phyloP scores from a whole-genome alignment of 2,329 filamentous ascomycete genomes.

The Venturia aucupariae region DNA sequence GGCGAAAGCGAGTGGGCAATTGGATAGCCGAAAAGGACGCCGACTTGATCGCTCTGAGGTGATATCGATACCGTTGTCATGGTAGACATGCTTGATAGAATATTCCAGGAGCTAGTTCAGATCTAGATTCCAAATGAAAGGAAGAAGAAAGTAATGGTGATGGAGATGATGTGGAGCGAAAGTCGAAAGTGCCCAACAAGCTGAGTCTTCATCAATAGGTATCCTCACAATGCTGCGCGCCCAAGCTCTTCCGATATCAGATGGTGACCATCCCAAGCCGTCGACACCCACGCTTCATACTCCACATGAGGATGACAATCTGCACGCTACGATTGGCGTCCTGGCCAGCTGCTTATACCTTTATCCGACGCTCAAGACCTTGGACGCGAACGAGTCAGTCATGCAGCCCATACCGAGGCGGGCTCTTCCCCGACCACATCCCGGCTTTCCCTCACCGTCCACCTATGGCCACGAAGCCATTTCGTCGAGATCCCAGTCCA shows the following conservation, averaged over 20 bases:
- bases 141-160: not conserved
- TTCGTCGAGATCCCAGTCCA: not conserved
- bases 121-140: not conserved
- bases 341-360: not conserved
- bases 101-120: not conserved
- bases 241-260: not conserved
- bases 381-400: not conserved
- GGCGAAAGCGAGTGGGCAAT: constrained; percentile 50
- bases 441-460: not conserved
- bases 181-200: not conserved
- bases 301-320: not conserved
- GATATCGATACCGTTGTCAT: constrained; percentile 5
- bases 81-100: not conserved
- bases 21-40: constrained; percentile 48
- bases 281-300: not conserved
- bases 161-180: not conserved
- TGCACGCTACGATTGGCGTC: not conserved
- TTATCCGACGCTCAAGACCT: not conserved
- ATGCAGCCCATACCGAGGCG: not conserved
- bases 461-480: not conserved
- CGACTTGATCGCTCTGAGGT: constrained; percentile 18
- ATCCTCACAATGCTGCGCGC: not conserved
- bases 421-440: not conserved
- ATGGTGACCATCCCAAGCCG: not conserved
- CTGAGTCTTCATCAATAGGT: not conserved